Evolutionary conservation across 2,329 filamentous ascomycete genomes (phyloP).

Genomic region (Xenosphaeropsis pyriputrescens): DNA sequence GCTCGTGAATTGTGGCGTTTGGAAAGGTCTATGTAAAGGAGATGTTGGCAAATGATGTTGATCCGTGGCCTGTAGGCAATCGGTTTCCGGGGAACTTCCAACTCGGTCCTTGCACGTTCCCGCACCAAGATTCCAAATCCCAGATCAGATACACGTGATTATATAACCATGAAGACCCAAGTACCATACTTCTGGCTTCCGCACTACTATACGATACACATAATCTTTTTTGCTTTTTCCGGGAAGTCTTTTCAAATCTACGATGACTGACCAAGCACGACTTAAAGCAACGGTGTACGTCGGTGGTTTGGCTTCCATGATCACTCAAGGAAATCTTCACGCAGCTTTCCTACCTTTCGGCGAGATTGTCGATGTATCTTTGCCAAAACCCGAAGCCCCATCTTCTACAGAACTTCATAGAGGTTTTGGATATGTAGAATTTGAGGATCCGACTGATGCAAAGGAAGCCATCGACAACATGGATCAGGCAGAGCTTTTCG

Average conservation of each 20-base stretch:
- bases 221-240: too few relatives aligned
- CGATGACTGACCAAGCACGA: conserved; percentile 69
- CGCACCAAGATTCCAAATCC: too few relatives aligned
- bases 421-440: conserved; percentile 95
- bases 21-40: too few relatives aligned
- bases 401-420: conserved; percentile 69
- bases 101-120: too few relatives aligned
- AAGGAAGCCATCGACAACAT: conserved; percentile 97
- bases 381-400: conserved; percentile 76
- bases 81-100: too few relatives aligned
- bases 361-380: conserved; percentile 79
- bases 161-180: too few relatives aligned
- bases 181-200: too few relatives aligned
- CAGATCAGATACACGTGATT: too few relatives aligned
- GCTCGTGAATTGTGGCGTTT: too few relatives aligned
- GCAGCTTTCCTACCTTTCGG: conserved; percentile 95
- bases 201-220: too few relatives aligned
- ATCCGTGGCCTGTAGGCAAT: too few relatives aligned
- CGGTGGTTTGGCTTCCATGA: conserved; percentile 69
- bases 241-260: conserved; percentile 5
- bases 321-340: conserved; percentile 61
- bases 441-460: conserved; percentile 72
- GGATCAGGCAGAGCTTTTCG: conserved; percentile 93
- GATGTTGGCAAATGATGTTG: too few relatives aligned
- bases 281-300: conserved; percentile 90